Conservation (phyloP, 352 stramenopile genomes). For the Pythium guiyangense region DNA sequence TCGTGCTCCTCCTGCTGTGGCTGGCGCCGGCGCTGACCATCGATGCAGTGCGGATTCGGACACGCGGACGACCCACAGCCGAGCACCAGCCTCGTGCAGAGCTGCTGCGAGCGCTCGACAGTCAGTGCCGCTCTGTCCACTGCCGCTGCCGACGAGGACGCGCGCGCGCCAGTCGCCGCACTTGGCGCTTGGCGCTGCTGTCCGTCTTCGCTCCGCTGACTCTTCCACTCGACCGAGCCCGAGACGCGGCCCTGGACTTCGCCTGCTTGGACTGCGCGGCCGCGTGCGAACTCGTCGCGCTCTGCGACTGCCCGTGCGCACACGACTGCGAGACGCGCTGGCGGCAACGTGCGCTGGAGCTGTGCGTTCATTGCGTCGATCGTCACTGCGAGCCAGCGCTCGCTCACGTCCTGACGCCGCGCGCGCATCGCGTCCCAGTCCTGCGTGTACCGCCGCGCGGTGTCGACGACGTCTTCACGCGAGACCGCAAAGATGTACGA, state of each 20-base stretch:
- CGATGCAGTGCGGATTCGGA: constrained; percentile 37
- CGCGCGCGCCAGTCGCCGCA: not conserved
- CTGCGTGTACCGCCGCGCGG: constrained; percentile 76
- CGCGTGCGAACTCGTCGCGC: constrained; percentile 35
- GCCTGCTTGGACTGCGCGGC: constrained; percentile 24
- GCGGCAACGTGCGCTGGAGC: constrained; percentile 22
- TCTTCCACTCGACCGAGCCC: constrained; percentile 78
- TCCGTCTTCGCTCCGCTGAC: constrained; percentile 60
- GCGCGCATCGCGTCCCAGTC: constrained; percentile 61
- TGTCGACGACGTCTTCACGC: constrained; percentile 89
- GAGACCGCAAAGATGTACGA: constrained; percentile 90
- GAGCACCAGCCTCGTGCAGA: constrained; percentile 43
- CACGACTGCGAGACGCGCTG: constrained; percentile 32
- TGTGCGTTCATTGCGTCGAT: constrained; percentile 52
- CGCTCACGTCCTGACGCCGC: constrained; percentile 58
- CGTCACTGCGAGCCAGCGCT: constrained; percentile 49
- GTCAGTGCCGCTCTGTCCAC: not conserved
- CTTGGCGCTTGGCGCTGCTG: not conserved
- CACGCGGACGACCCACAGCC: constrained; percentile 30
- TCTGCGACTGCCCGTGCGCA: constrained; percentile 30
- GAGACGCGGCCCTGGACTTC: constrained; percentile 75
- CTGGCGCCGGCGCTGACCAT: not conserved
- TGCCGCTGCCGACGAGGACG: not conserved
- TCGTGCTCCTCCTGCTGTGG: not conserved
- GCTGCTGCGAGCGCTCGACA: constrained; percentile 33